Percentiles rank a stretch among this genome's conserved stretches.
Conservation (phyloP, 495 filamentous ascomycete genomes). For the Talaromyces adpressus region DNA sequence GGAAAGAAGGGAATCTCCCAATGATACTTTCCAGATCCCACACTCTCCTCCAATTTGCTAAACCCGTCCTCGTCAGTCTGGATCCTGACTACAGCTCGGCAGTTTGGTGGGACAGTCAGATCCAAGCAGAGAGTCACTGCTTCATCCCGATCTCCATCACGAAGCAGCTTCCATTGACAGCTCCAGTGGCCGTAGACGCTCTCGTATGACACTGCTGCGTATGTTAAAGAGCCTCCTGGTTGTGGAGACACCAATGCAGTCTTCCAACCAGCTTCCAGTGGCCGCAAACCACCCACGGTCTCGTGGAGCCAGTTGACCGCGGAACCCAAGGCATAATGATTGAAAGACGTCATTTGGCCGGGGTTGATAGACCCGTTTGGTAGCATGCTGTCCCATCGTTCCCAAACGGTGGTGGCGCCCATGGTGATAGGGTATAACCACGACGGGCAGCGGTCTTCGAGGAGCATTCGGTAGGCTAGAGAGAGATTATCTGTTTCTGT, state of each 20-base stretch:
- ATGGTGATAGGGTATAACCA: slow-evolving; percentile 48
- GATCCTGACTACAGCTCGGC: not conserved
- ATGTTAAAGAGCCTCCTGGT: slow-evolving; percentile 19
- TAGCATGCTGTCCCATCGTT: slow-evolving; percentile 50
- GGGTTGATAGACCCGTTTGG: slow-evolving; percentile 46
- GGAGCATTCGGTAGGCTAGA: slow-evolving; percentile 32
- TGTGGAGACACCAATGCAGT: slow-evolving; percentile 17
- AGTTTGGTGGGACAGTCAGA: slow-evolving; percentile 25
- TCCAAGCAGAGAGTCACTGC: slow-evolving; percentile 13
- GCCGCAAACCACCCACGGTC: slow-evolving; percentile 19
- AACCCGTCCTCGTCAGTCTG: not conserved
- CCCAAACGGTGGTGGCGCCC: slow-evolving; percentile 50
- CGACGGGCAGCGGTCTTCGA: slow-evolving; percentile 33
- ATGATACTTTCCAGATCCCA: slow-evolving; percentile 3
- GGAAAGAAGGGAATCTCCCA: not conserved
- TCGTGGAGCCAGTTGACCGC: slow-evolving; percentile 28
- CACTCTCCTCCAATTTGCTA: not conserved
- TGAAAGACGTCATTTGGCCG: slow-evolving; percentile 50
- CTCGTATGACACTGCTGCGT: slow-evolving; percentile 19
- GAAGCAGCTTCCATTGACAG: slow-evolving; percentile 16
- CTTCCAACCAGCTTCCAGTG: slow-evolving; percentile 21
- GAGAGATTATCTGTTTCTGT: slow-evolving; percentile 25
- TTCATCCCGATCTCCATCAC: slow-evolving; percentile 1
- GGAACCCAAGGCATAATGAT: slow-evolving; percentile 42
- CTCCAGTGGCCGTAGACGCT: slow-evolving; percentile 21